Conservation (phyloP, 495 filamentous ascomycete species). For the Neurospora tetraspora region DNA sequence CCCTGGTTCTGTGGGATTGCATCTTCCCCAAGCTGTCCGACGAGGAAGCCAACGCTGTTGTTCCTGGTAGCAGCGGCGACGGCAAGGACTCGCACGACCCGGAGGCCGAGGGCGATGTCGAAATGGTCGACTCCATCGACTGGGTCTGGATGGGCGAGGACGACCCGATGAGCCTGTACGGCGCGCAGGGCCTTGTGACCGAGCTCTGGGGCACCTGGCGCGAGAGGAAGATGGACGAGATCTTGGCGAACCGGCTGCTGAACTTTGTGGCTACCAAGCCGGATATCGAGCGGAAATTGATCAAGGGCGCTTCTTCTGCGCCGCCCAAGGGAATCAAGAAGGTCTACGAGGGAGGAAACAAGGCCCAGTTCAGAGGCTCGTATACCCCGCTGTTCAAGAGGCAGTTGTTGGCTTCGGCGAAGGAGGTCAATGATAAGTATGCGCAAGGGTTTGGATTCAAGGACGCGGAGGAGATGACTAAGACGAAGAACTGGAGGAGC, state of each 20-base stretch:
- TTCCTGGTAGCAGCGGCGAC: neutral
- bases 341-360: constrained; percentile 63
- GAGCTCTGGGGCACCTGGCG: constrained; percentile 75
- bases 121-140: constrained; percentile 47
- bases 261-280: constrained; percentile 49
- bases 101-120: constrained; percentile 23
- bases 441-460: constrained; percentile 56
- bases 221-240: constrained; percentile 77
- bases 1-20: constrained; percentile 92
- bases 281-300: constrained; percentile 13
- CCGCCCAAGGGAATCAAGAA: constrained; percentile 37
- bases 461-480: constrained; percentile 32
- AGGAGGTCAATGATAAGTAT: constrained; percentile 69
- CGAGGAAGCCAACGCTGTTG: neutral
- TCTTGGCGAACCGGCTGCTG: constrained; percentile 60
- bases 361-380: constrained; percentile 44
- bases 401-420: constrained; percentile 49
- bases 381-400: constrained; percentile 67
- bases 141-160: constrained; percentile 72
- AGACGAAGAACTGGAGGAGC: constrained; percentile 25
- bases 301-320: constrained; percentile 11
- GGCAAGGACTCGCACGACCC: constrained; percentile 24
- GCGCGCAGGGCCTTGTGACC: constrained; percentile 57
- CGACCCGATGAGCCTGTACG: constrained; percentile 39
- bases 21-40: constrained; percentile 52